Percentiles rank a stretch among this genome's conserved stretches.
phyloP scores from a whole-genome alignment of 202 grass and related monocot genomes.

The Setaria italica region DNA sequence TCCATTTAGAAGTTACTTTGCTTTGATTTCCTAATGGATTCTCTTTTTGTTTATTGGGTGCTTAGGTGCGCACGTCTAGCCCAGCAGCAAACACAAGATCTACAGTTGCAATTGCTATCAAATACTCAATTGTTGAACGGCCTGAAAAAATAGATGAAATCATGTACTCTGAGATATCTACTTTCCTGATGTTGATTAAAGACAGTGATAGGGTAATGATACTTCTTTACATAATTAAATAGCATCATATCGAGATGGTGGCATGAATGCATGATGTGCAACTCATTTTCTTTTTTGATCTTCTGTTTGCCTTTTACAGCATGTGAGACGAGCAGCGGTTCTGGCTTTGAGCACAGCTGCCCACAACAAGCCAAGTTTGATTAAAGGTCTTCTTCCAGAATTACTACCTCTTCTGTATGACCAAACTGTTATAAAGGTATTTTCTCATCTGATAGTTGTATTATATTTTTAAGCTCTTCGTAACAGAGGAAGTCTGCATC shows the following conservation, averaged over 20 bases:
- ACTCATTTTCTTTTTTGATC: conserved; percentile 31
- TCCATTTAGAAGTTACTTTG: conserved; percentile 17
- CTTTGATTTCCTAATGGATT: conserved; percentile 9
- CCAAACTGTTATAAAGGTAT: conserved; percentile 99
- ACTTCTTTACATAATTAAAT: conserved; percentile 12
- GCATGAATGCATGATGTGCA: background rate
- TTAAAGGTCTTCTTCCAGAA: conserved; percentile 93
- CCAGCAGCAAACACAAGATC: conserved; percentile 90
- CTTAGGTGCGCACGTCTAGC: conserved; percentile 78
- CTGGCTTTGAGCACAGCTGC: conserved; percentile 94
- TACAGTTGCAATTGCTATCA: conserved; percentile 96
- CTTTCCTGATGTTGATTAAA: conserved; percentile 97
- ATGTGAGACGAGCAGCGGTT: conserved; percentile 95
- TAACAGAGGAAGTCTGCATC: background rate
- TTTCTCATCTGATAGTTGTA: conserved; percentile 28
- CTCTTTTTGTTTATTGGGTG: background rate
- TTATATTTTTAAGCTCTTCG: conserved; percentile 35
- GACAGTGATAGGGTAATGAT: conserved; percentile 80
- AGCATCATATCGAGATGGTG: conserved; percentile 30
- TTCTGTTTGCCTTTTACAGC: conserved; percentile 56
- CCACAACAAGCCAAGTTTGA: conserved; percentile 97
- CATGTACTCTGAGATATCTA: conserved; percentile 83
- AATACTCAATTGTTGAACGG: conserved; percentile 98
- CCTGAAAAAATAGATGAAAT: conserved; percentile 95
- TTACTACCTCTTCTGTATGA: conserved; percentile 95